Percentiles rank a stretch among this genome's conserved stretches.
Conservation (phyloP, 2,329 filamentous ascomycete species). For the Penicillium rolfsii region DNA sequence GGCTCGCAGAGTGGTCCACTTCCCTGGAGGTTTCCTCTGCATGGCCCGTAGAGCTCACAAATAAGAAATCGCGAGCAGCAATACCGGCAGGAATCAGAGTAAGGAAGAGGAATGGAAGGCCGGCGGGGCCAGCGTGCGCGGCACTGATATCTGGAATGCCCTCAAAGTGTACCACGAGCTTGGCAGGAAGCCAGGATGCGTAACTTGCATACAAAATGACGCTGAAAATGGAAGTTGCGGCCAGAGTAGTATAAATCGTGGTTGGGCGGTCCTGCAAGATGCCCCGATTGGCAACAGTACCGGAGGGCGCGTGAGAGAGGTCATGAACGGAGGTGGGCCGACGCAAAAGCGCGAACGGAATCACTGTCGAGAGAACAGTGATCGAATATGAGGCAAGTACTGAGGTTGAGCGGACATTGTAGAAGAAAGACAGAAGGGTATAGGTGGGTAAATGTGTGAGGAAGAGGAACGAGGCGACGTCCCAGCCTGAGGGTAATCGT, state of each 20-base stretch:
- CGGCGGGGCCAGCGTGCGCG: conserved; percentile 66
- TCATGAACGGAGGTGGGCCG: conserved; percentile 67
- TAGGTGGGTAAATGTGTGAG: conserved; percentile 76
- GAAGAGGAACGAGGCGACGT: conserved; percentile 66
- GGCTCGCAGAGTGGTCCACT: conserved; percentile 68
- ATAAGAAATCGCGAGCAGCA: conserved; percentile 76
- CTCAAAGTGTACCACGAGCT: conserved; percentile 76
- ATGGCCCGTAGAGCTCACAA: conserved; percentile 58
- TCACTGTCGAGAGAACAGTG: conserved; percentile 68
- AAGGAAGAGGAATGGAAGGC: conserved; percentile 48
- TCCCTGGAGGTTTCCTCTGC: conserved; percentile 41
- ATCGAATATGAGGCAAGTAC: conserved; percentile 66
- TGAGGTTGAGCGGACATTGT: conserved; percentile 66
- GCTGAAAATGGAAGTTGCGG: conserved; percentile 74
- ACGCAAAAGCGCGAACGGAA: conserved; percentile 77
- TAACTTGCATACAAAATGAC: conserved; percentile 72
- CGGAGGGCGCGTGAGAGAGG: conserved; percentile 49
- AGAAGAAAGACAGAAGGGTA: conserved; percentile 78
- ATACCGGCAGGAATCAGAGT: conserved; percentile 70
- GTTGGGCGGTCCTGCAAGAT: conserved; percentile 67
- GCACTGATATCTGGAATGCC: conserved; percentile 68
- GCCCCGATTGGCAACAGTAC: conserved; percentile 61
- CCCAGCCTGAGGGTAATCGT: conserved; percentile 56
- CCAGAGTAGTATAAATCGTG: conserved; percentile 65
- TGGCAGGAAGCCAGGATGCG: conserved; percentile 69